phyloP scores from a whole-genome alignment of 2,329 filamentous ascomycete genomes.

The Neopestalotiopsis clavispora region DNA sequence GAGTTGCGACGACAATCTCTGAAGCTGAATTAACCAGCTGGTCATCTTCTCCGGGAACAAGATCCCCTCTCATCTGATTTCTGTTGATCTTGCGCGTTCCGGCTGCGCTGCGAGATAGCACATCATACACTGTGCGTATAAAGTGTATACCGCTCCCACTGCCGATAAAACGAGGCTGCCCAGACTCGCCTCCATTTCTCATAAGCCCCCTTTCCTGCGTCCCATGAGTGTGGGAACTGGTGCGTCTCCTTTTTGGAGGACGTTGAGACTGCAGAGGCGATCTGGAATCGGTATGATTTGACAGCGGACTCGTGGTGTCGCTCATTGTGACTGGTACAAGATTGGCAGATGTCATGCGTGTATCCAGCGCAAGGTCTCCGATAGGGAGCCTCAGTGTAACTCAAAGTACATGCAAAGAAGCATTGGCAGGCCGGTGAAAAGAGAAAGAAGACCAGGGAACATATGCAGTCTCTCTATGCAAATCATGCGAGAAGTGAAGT shows the following conservation, averaged over 20 bases:
- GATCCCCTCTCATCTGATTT: conserved; percentile 38
- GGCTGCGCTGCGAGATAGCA: conserved; percentile 41
- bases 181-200: conserved; percentile 51
- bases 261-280: conserved; percentile 1
- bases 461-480: neutral
- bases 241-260: conserved; percentile 7
- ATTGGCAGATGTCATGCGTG: too few relatives aligned
- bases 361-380: too few relatives aligned
- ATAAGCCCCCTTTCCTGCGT: conserved; percentile 45
- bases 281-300: conserved; percentile 5
- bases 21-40: conserved; percentile 39
- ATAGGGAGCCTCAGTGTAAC: too few relatives aligned
- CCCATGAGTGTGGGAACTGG: neutral
- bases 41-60: conserved; percentile 64
- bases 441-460: too few relatives aligned
- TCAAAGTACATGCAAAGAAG: too few relatives aligned
- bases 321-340: neutral
- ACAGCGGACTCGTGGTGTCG: neutral
- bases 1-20: conserved; percentile 2
- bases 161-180: conserved; percentile 58
- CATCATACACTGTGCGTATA: conserved; percentile 58
- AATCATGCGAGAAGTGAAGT: neutral
- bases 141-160: conserved; percentile 65
- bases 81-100: conserved; percentile 29
- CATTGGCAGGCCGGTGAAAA: too few relatives aligned